phyloP scores from a whole-genome alignment of 331 rosid genomes.

The Pyracantha coccinea region DNA sequence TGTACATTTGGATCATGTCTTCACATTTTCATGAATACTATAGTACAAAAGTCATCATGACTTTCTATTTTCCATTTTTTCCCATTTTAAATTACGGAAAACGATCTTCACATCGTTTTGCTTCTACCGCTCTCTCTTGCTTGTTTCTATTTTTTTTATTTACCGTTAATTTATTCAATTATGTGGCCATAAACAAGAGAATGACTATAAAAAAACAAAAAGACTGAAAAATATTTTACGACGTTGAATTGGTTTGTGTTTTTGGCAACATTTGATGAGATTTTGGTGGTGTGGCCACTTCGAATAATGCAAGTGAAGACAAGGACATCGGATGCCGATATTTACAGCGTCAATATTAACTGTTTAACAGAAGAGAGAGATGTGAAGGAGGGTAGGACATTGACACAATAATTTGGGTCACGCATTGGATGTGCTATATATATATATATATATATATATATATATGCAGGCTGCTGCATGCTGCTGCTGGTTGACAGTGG shows the following conservation, averaged over 20 bases:
- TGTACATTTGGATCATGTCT: not conserved
- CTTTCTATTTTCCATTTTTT: not conserved
- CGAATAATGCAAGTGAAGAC: slow-evolving; percentile 11
- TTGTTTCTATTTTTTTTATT: too few relatives aligned
- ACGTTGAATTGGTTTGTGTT: slow-evolving; percentile 1
- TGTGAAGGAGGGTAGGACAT: not conserved
- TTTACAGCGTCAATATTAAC: slow-evolving; percentile 19
- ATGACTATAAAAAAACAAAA: too few relatives aligned
- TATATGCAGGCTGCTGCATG: slow-evolving; percentile 18
- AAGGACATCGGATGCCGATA: slow-evolving; percentile 49
- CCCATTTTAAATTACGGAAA: not conserved
- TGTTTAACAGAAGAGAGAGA: slow-evolving; percentile 6
- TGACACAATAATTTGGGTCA: slow-evolving; percentile 51
- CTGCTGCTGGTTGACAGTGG: slow-evolving; percentile 24
- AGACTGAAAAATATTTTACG: too few relatives aligned
- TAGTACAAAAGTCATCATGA: not conserved
- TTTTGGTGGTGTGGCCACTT: slow-evolving; percentile 27
- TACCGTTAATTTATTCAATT: too few relatives aligned
- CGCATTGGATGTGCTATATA: slow-evolving; percentile 50
- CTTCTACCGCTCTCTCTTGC: too few relatives aligned
- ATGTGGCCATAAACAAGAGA: too few relatives aligned
- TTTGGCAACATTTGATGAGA: slow-evolving; percentile 35
- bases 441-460: too few relatives aligned
- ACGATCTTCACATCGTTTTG: too few relatives aligned
- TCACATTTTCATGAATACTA: not conserved